These are phyloP conservation scores for Exophiala calicioides DNA, from an alignment of 2,329 filamentous ascomycete species.

Conservation along the genomic window DNA sequence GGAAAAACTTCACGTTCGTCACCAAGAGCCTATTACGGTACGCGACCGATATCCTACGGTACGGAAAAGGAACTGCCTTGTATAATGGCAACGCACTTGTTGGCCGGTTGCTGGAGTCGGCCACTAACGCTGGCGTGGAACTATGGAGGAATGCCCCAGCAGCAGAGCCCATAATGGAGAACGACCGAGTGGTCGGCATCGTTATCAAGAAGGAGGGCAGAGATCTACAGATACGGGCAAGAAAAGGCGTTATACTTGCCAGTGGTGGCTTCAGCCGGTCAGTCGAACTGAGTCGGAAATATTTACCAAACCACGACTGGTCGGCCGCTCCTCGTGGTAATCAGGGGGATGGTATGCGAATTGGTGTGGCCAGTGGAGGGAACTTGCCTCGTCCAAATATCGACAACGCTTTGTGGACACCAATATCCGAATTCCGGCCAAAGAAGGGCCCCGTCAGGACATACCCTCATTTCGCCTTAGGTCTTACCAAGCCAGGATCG, in stretches of 20 bases:
- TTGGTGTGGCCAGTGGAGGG: background rate
- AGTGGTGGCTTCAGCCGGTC: constrained; percentile 4
- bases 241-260: constrained; percentile 4
- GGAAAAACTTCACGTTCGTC: background rate
- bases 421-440: background rate
- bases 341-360: background rate
- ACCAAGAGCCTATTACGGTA: background rate
- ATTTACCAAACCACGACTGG: background rate
- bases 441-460: background rate
- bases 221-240: background rate
- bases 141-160: background rate
- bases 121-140: background rate
- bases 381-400: background rate
- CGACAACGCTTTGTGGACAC: constrained; percentile 1
- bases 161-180: background rate
- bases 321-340: background rate
- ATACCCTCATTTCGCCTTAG: constrained; percentile 12
- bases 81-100: constrained; percentile 3
- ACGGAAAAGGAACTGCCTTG: constrained; percentile 1
- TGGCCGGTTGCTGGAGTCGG: background rate
- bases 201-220: background rate
- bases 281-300: background rate
- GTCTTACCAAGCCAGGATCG: constrained; percentile 13
- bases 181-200: background rate
- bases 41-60: background rate